Evolutionary conservation across 495 filamentous ascomycete genomes (phyloP).

Genomic region (Podospora conica): DNA sequence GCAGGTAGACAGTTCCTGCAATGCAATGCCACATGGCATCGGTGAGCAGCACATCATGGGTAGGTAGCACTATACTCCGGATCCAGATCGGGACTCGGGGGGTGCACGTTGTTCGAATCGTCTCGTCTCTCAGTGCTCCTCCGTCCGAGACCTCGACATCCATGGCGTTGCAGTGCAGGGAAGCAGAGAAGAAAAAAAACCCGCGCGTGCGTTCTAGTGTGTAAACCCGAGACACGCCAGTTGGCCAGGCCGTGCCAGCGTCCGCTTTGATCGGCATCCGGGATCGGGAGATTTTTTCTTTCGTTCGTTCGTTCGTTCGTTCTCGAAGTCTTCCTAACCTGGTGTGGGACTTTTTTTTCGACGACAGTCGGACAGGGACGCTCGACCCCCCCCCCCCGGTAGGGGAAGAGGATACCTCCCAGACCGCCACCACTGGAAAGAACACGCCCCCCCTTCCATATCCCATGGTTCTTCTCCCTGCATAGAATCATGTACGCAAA

Average conservation of each 20-base stretch:
- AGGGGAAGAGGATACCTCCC: neutral
- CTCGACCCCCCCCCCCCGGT: neutral
- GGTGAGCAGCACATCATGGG: too few relatives aligned
- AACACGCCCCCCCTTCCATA: neutral
- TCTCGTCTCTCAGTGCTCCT: neutral
- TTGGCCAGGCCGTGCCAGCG: too few relatives aligned
- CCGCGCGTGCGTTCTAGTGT: neutral
- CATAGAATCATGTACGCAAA: neutral
- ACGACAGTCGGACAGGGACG: too few relatives aligned
- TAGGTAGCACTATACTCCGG: neutral
- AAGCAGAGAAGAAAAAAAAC: neutral
- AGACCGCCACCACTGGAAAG: too few relatives aligned
- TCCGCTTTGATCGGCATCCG: neutral
- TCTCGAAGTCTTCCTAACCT: neutral
- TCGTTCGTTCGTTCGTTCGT: neutral
- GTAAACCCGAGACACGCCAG: neutral
- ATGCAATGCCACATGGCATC: neutral
- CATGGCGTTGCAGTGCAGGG: neutral
- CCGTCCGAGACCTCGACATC: neutral
- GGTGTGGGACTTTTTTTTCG: too few relatives aligned
- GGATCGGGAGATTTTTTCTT: neutral
- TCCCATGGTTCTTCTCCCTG: neutral
- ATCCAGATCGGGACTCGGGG: neutral
- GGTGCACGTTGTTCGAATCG: neutral
- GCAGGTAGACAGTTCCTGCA: neutral